Percentiles rank a stretch among this genome's conserved stretches.
Evolutionary conservation across 2,329 filamentous ascomycete genomes (phyloP).

Genomic region (Mariannaea sp.): DNA sequence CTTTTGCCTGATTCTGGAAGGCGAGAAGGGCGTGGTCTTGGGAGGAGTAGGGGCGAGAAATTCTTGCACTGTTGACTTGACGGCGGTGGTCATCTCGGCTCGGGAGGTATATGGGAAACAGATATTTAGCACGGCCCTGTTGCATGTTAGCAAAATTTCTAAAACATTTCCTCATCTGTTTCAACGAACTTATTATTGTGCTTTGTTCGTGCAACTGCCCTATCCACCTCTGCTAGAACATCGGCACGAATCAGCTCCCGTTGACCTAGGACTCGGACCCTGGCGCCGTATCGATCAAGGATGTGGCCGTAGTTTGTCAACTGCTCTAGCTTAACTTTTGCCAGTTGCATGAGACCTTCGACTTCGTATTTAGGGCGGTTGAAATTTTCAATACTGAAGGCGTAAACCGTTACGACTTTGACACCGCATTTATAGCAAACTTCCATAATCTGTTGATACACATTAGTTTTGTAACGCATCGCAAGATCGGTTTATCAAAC

Average conservation of each 20-base stretch:
- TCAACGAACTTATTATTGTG: constrained; percentile 74
- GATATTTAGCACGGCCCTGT: constrained; percentile 74
- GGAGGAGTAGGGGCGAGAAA: constrained; percentile 75
- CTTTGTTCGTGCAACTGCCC: constrained; percentile 83
- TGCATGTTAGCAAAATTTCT: constrained; percentile 17
- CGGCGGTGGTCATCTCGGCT: constrained; percentile 90
- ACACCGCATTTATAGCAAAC: constrained; percentile 98
- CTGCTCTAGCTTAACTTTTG: constrained; percentile 91
- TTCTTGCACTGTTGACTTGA: constrained; percentile 84
- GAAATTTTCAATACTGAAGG: constrained; percentile 99
- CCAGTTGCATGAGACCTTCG: constrained; percentile 95
- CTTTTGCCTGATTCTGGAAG: constrained; percentile 83
- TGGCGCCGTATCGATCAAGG: constrained; percentile 88
- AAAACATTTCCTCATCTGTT: neutral
- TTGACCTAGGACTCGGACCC: constrained; percentile 83
- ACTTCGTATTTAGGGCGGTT: constrained; percentile 97
- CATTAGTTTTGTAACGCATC: constrained; percentile 11
- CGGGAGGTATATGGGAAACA: constrained; percentile 98
- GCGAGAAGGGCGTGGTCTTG: constrained; percentile 77
- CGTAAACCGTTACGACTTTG: constrained; percentile 95
- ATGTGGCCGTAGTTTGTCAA: constrained; percentile 91
- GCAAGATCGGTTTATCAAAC: constrained; percentile 49
- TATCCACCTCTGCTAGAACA: constrained; percentile 86
- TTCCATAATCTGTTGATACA: constrained; percentile 74
- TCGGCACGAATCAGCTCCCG: constrained; percentile 83